These are phyloP conservation scores for Sedum album DNA, from an alignment of 164 flowering plant species.

Conservation along the genomic window DNA sequence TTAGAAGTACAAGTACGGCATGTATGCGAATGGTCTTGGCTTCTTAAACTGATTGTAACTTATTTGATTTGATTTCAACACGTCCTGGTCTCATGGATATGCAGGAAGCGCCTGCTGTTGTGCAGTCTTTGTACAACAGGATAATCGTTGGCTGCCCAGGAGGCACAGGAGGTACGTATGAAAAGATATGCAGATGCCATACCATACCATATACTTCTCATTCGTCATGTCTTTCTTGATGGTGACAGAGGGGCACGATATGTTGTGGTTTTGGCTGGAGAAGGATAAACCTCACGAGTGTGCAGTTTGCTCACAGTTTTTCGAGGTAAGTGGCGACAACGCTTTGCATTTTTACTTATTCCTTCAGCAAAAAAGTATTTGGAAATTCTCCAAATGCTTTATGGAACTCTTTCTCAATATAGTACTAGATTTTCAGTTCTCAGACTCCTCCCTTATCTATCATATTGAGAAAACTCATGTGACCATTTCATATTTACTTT, in stretches of 20 bases:
- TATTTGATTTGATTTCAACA: background rate
- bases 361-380: background rate
- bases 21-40: background rate
- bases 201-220: background rate
- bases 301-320: conserved; percentile 75
- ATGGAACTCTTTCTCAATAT: background rate
- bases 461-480: too few relatives aligned
- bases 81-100: background rate
- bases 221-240: background rate
- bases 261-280: conserved; percentile 94
- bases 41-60: background rate
- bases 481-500: background rate
- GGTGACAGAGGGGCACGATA: conserved; percentile 69
- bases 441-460: too few relatives aligned
- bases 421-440: background rate
- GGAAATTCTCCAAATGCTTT: background rate
- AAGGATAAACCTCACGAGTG: conserved; percentile 81
- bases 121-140: conserved; percentile 2
- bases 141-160: conserved; percentile 2
- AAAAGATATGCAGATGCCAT: background rate
- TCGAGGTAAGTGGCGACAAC: conserved; percentile 22
- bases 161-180: background rate
- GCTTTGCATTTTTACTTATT: background rate
- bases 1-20: background rate
- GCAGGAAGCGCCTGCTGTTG: conserved; percentile 5